Evolutionary conservation across 2,329 filamentous ascomycete species (phyloP), one percentile per base, ranked within the genome.

Genomic region (Fusarium piperis): DNA sequence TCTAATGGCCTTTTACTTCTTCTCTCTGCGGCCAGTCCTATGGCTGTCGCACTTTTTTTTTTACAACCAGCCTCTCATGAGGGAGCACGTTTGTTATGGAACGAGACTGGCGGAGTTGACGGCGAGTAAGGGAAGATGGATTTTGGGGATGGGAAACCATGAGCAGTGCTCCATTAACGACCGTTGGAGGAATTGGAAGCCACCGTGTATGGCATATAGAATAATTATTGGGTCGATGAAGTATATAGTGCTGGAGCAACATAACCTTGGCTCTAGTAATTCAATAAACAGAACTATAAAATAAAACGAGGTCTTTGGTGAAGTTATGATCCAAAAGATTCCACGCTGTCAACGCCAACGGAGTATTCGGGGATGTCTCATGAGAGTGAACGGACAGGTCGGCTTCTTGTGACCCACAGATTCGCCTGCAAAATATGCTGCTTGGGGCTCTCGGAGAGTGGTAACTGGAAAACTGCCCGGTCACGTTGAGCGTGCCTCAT

Each of bases 91-190:
- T 56, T 44, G 56, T 73, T 71, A n/a, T 53, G 59, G 48, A 62
- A 71, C 41, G 70, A 39, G 26, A 38, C 46, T 62, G 62, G 55
- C 32, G 74, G 74, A 76, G 74, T 76, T 76, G 62, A 63, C 57
- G 74, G 70, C 59, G 61, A 70, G 64, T 36, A 56, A 66, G 53
- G 71, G 55, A 53, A 18, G 44, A 26, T 26, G 44, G 26, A 72
- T 64, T 64, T 74, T 67, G 65, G 64, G 46, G 73, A 75, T 62
- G 62, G 71, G 70, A 67, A 69, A 75, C 59, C 71, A 51, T 58
- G 72, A 74, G 62, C 72, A 67, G 72, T 59, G 65, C 63, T 76
- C 64, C 62, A 55, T 64, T 39, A 59, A 53, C 64, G 52, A 59
- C 35, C 23, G 57, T 38, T 38, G 56, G 30, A 48, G 60, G 64